Evolutionary conservation across 108 stramenopile genomes (phyloP), one percentile per base, ranked within the genome.

Genomic region (Cylindrotheca fusiformis): DNA sequence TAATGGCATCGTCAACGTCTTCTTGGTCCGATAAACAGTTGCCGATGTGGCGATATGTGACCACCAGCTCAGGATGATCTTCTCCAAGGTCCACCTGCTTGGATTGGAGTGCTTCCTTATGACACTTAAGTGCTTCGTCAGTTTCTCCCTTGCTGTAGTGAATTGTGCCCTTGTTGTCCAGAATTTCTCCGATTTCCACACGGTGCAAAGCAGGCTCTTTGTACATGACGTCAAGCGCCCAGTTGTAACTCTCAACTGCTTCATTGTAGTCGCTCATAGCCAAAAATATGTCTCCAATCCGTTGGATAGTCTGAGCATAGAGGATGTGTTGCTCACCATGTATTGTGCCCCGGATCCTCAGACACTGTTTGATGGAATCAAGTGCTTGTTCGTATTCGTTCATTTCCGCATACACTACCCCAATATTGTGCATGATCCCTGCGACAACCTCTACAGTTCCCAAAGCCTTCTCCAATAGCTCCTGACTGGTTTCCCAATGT

Each of bases 101-200:
- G 17, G 83, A 86, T 18, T 79, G 75, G 4, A 82, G 71, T 18
- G 83, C 81, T 55, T 84, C 77, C 55, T 86, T 78, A 47, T 79
- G 85, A 30, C 80, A 82, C 32, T 78, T 68, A 22, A 90, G 47
- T 28, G 85, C 84, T 46, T 87, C 82, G 6, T 72, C 75, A 33
- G 67, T 60, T 52, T 83, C 74, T 24, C 83, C 85, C 55, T 84
- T 86, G 47, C 79, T 75, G 60, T 80, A 80, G 29, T 86, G 80
- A 53, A 79, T 90, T n/a, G 48, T 72, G 19, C 88, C 88, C 65
- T 85, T 71, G 47, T 86, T 90, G 60, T 85, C 85, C 0, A 86
- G 79, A 33, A 83, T 77, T 49, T 82, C 80, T 25, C 85, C 88
- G 36, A 86, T 80, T 48, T 86, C 83, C 48, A 86, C 69, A 24